Percentiles rank a stretch among this genome's conserved stretches.
phyloP scores from a whole-genome alignment of 352 stramenopile genomes.

The Phytophthora europaea region DNA sequence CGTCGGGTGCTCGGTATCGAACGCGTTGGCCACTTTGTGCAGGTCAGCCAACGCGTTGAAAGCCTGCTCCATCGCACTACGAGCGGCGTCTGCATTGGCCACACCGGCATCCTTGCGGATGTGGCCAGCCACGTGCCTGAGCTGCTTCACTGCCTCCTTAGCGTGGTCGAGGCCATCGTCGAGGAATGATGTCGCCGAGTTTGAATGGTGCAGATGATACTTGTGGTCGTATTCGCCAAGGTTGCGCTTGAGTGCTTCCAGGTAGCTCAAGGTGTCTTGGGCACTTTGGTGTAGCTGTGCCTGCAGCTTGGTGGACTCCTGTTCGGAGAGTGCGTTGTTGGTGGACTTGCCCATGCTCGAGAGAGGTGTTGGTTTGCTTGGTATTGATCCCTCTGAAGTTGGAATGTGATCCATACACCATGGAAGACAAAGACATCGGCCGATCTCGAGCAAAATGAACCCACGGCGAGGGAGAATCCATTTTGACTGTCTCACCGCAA shows the following conservation, averaged over 20 bases:
- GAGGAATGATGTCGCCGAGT: constrained; percentile 34
- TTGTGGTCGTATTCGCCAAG: constrained; percentile 39
- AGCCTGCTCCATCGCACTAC: constrained; percentile 38
- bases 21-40: constrained; percentile 40
- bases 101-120: constrained; percentile 21
- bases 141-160: constrained; percentile 36
- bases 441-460: constrained; percentile 13
- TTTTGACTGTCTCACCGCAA: constrained; percentile 35
- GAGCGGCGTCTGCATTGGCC: constrained; percentile 16
- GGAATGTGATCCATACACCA: constrained; percentile 11
- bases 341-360: constrained; percentile 34
- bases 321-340: constrained; percentile 17
- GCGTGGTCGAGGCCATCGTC: constrained; percentile 38
- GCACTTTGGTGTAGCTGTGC: constrained; percentile 38
- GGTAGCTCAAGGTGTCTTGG: constrained; percentile 21
- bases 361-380: background rate
- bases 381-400: background rate
- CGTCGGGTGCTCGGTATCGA: constrained; percentile 27
- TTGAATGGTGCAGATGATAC: constrained; percentile 32
- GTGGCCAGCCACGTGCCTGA: constrained; percentile 29
- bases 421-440: background rate
- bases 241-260: constrained; percentile 37
- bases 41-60: constrained; percentile 41
- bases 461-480: constrained; percentile 20
- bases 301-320: constrained; percentile 40